A percentile compares a stretch with the other conserved stretches of the same genome.
Conservation (phyloP, 1,139 yeast genomes). For the Lodderomyces elongisporus region DNA sequence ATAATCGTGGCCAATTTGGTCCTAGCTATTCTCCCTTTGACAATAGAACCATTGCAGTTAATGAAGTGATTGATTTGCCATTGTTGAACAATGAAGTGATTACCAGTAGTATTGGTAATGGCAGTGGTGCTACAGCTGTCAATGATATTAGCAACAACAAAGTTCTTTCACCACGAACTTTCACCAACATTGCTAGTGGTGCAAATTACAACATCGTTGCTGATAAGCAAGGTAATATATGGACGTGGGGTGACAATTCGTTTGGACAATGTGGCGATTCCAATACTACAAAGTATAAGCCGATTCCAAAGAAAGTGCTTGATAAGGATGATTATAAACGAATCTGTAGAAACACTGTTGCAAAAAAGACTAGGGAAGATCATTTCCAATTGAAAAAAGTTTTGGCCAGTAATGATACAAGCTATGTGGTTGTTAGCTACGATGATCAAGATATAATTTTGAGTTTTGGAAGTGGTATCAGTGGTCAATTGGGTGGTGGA, state of each 20-base stretch:
- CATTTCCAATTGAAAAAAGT: slow-evolving; percentile 45
- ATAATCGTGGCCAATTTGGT: slow-evolving; percentile 77
- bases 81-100: slow-evolving; percentile 33
- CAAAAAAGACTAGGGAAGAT: slow-evolving; percentile 27
- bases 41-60: slow-evolving; percentile 18
- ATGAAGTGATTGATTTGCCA: slow-evolving; percentile 30
- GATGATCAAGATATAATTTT: slow-evolving; percentile 32
- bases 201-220: slow-evolving; percentile 64
- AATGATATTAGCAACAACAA: no score
- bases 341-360: slow-evolving; percentile 21
- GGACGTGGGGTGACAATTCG: slow-evolving; percentile 81
- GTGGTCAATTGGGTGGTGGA: slow-evolving; percentile 86
- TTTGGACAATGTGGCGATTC: slow-evolving; percentile 80
- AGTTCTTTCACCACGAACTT: slow-evolving; percentile 34
- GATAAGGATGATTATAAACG: slow-evolving; percentile 17
- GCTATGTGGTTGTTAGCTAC: slow-evolving; percentile 47
- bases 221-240: slow-evolving; percentile 58
- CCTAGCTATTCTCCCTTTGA: slow-evolving; percentile 65
- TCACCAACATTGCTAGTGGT: slow-evolving; percentile 67
- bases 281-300: slow-evolving; percentile 54
- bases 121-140: no score
- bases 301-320: slow-evolving; percentile 61
- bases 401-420: slow-evolving; percentile 64
- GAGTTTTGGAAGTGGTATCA: slow-evolving; percentile 78
- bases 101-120: slow-evolving; percentile 16